phyloP scores from a whole-genome alignment of 768 basidiomycete species.

The Podaxis sp. region DNA sequence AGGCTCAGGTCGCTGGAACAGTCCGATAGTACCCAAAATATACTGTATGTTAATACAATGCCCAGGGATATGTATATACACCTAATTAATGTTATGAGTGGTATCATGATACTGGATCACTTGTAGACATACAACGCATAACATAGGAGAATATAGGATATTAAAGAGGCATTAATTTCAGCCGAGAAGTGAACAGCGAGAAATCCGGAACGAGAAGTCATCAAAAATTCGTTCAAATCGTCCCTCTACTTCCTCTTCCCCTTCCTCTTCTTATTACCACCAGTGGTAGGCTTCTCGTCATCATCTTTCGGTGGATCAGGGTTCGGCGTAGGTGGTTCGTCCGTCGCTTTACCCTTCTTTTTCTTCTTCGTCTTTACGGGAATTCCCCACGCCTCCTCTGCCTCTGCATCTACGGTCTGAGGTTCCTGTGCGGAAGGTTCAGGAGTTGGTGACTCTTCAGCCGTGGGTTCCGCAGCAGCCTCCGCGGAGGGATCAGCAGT shows the following conservation, averaged over 20 bases:
- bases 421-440: conserved; percentile 1
- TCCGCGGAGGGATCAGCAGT: background rate
- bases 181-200: background rate
- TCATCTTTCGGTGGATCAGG: no score
- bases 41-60: no score
- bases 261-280: no score
- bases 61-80: no score
- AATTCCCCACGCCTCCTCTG: background rate
- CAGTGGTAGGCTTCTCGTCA: no score
- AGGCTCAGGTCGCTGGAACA: no score
- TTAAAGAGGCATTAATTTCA: background rate
- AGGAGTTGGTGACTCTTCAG: background rate
- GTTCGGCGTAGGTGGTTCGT: no score
- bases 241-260: no score
- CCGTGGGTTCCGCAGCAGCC: background rate
- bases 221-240: background rate
- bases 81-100: background rate
- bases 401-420: conserved; percentile 3
- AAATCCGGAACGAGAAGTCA: background rate
- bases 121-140: background rate
- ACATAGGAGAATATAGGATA: background rate
- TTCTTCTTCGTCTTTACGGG: conserved; percentile 18
- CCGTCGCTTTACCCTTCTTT: conserved; percentile 14
- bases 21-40: no score
- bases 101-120: background rate